Evolutionary conservation across 148 eudicot genomes (phyloP).

Genomic region (Diospyros kaki): DNA sequence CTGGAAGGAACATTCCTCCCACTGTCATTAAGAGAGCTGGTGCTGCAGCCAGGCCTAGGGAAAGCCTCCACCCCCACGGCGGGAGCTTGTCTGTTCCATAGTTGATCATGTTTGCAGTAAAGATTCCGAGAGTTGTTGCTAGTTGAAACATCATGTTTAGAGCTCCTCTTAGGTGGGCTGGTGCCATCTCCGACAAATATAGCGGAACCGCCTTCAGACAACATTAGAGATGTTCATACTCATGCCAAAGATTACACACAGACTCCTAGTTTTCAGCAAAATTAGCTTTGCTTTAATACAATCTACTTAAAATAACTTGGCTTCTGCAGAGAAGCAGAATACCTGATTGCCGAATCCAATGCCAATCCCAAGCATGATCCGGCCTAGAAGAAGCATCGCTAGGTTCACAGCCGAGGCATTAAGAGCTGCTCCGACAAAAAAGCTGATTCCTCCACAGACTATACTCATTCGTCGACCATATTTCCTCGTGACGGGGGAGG

Average conservation of each 20-base stretch:
- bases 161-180: conserved; percentile 71
- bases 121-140: conserved; percentile 80
- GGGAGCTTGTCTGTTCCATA: conserved; percentile 66
- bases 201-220: conserved; percentile 62
- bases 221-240: not conserved
- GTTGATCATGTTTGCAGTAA: conserved; percentile 84
- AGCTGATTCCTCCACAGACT: conserved; percentile 59
- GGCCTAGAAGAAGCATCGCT: conserved; percentile 61
- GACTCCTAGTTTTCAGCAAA: no score
- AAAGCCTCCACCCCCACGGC: conserved; percentile 88
- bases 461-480: conserved; percentile 65
- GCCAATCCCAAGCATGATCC: conserved; percentile 84
- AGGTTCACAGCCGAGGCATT: conserved; percentile 58
- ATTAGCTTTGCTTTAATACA: no score
- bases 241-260: no score
- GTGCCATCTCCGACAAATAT: conserved; percentile 81
- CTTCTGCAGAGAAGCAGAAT: no score
- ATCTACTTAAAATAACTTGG: no score
- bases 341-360: conserved; percentile 85
- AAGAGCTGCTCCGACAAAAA: conserved; percentile 55
- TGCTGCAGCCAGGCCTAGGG: conserved; percentile 72
- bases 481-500: conserved; percentile 55
- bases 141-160: conserved; percentile 84
- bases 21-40: conserved; percentile 70
- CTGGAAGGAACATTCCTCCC: conserved; percentile 72